Base-by-base conservation (phyloP, 345 rosid species). In the Aquilaria sinensis region DNA sequence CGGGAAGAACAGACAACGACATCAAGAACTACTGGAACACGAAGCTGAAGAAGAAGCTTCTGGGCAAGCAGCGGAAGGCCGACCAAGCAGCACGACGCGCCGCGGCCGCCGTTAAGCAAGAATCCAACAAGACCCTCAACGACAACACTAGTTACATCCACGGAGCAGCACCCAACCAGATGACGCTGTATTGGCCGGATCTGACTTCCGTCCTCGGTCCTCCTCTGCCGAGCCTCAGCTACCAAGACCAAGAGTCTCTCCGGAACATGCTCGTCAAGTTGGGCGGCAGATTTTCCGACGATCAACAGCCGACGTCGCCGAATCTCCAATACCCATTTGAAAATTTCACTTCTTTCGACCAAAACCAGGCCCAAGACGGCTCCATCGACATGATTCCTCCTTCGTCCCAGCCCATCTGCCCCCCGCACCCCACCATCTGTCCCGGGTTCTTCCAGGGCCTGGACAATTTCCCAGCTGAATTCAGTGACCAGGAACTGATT, bases 1-100 rank as follows among this genome's bases (percentile, higher is more conserved):
- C 94, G 12, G 94, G 90, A 74, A 77, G 94, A 63, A 87, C 94
- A 1, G 94, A 87, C 72, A 87, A 87, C 43, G 94, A 87, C 68
- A 87, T 87, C 55, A 87, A 87, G 74, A 87, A 87, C 75, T 83
- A 87, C 62, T 87, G 94, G 94, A 87, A 87, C 85, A 87, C 94
- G 10, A 78, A 85, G 67, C 80, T 87, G 15, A 87, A 87, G 72
- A 87, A 84, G 83, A 87, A 87, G 73, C 86, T 87, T 37, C 72
- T 85, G 11, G 86, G 83, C 34, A 87, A 85, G 68, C 90, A 85
- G 57, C 68, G 88, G 12, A 87, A 76, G 57, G 85, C 76, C 52
- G 80, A 79, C 58, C 77, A 77, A 62, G 69, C 78, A 0, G 55
- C 81, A 32, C 65, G 81, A 56, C 72, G 33, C 4, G 15, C 65